Percentiles rank a stretch among this genome's conserved stretches.
phyloP scores from a whole-genome alignment of 805 yeast genomes.

The Saccharomycopsis sp. region DNA sequence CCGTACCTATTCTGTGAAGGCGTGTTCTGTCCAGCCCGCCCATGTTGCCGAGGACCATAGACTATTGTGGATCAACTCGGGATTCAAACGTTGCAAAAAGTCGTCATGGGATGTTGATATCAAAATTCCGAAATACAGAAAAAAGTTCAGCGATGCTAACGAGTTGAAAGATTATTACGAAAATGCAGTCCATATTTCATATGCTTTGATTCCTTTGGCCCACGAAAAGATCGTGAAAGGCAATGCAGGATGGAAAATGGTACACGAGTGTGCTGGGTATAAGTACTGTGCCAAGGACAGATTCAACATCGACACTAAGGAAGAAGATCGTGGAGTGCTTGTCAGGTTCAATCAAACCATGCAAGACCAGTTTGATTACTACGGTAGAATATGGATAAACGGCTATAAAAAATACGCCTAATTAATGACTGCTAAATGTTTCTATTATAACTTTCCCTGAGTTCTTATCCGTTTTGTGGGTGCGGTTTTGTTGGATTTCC shows the following conservation, averaged over 20 bases:
- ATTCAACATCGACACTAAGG: slow-evolving; percentile 31
- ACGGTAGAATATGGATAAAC: slow-evolving; percentile 13
- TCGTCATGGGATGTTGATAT: slow-evolving; percentile 19
- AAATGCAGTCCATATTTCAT: slow-evolving; percentile 5
- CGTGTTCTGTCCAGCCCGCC: slow-evolving; percentile 53
- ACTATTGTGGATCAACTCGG: slow-evolving; percentile 51
- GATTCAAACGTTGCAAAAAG: slow-evolving; percentile 43
- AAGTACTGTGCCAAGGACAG: slow-evolving; percentile 57
- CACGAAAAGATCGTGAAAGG: slow-evolving; percentile 5
- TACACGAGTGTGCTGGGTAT: slow-evolving; percentile 43
- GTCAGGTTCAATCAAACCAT: slow-evolving; percentile 5
- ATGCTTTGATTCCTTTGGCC: slow-evolving; percentile 12
- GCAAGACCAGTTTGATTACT: slow-evolving; percentile 10
- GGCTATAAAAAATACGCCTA: slow-evolving; percentile 8
- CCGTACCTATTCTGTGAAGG: slow-evolving; percentile 30
- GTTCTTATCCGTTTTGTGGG: neutral
- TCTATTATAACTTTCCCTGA: neutral
- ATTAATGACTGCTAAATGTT: neutral
- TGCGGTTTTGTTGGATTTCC: neutral
- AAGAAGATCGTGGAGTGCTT: slow-evolving; percentile 5
- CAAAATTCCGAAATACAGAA: slow-evolving; percentile 5
- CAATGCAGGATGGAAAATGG: slow-evolving; percentile 43
- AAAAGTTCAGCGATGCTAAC: slow-evolving; percentile 1
- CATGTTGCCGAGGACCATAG: slow-evolving; percentile 44
- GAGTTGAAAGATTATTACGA: slow-evolving; percentile 7